Evolutionary conservation across 768 basidiomycete genomes (phyloP), one percentile per base, ranked within the genome.

Genomic region (Antrodiella citrinella): DNA sequence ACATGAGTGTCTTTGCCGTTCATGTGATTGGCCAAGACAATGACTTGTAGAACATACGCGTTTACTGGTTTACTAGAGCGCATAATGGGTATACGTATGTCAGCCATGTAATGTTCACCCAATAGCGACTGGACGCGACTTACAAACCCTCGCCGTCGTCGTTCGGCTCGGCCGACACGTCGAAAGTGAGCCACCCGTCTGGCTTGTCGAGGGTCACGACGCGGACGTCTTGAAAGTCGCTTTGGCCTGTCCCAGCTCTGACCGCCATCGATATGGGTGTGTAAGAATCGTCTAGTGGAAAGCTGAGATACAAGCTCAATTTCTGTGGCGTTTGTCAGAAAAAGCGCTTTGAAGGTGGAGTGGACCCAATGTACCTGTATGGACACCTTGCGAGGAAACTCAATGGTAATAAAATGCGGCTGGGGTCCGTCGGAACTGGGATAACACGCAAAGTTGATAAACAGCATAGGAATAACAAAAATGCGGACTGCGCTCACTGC

Each of bases 1-100:
- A 99, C 89, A 69, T 99, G 96, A 7, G 96, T 98, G 67, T 99
- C 96, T 64, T 98, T 98, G 4, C 96, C 96, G 59, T 94, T 97
- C 84, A 96, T 86, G 62, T 98, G 93, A 62, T 98, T 99, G 19
- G 86, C 82, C 12, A 92, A 74, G 45, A 99, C 78, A 51, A 94
- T 84, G 40, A 98, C 75, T 64, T 98, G 92, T 2, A 99, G 67
- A 9, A 97, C 80, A 60, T 95, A 93, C 2, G 91, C 89, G 55
- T 86, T 81, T 11, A 97, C 79, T 0, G 92, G 86, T 63, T 86
- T 90, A 51, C 93, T 95, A 59, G 7, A 35, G 21, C 13, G 21
- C n/a, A n/a, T n/a, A n/a, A n/a, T n/a, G n/a, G n/a, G n/a, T n/a
- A 50, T 18, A 54, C 38, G 15, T 45, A 47, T 4, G n/a, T 4